These are phyloP conservation scores for Brassica incana DNA, from an alignment of 345 rosid species.

Conservation along the genomic window DNA sequence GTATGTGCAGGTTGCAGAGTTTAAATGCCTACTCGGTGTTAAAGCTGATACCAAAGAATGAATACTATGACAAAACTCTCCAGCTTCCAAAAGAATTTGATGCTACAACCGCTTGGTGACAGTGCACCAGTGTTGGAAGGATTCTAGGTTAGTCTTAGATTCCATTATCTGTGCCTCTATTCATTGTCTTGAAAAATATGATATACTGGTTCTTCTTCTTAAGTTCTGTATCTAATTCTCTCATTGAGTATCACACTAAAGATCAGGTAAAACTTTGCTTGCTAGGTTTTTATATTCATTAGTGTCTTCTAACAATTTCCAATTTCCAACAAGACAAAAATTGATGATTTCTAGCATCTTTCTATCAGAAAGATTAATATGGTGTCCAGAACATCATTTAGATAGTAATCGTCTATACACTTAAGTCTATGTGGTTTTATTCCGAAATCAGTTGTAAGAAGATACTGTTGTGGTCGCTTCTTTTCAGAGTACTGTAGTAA, in stretches of 20 bases:
- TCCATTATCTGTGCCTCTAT: constrained; percentile 3
- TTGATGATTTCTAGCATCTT: no score
- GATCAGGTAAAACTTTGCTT: constrained; percentile 70
- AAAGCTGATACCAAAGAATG: constrained; percentile 58
- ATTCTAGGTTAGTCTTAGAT: constrained; percentile 60
- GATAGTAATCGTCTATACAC: no score
- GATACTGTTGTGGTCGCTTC: no score
- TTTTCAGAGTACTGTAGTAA: no score
- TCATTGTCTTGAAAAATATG: not conserved
- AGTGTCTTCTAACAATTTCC: not conserved
- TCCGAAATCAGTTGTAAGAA: no score
- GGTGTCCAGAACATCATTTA: no score
- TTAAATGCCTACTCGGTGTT: constrained; percentile 71
- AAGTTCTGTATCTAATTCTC: constrained; percentile 13
- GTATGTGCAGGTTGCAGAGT: constrained; percentile 65
- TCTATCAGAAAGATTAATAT: no score
- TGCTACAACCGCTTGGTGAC: constrained; percentile 84
- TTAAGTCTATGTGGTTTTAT: no score
- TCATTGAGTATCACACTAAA: constrained; percentile 29
- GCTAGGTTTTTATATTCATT: not conserved
- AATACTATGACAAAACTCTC: constrained; percentile 39
- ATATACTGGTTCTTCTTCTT: constrained; percentile 41
- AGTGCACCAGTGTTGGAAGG: constrained; percentile 69
- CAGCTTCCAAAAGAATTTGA: constrained; percentile 46
- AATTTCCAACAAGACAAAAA: no score